Percentiles rank a stretch among this genome's conserved stretches.
phyloP scores from a whole-genome alignment of 2,329 filamentous ascomycete species.

The Stemphylium vesicarium region DNA sequence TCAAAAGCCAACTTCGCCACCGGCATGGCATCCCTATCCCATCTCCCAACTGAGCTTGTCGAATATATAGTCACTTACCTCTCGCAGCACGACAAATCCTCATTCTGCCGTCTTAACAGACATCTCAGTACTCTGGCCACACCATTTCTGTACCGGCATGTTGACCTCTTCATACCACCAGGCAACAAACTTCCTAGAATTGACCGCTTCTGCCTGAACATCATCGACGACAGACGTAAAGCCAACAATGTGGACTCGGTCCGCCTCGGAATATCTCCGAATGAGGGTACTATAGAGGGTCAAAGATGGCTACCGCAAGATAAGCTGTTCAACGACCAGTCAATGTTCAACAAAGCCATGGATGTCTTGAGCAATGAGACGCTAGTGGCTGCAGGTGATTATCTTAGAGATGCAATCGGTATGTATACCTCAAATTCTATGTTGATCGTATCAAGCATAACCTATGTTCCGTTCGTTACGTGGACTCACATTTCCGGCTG shows the following conservation, averaged over 20 bases:
- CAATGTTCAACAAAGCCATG: conserved; percentile 20
- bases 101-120: conserved; percentile 21
- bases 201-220: conserved; percentile 32
- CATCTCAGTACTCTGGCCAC: conserved; percentile 17
- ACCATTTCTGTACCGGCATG: conserved; percentile 32
- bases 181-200: conserved; percentile 30
- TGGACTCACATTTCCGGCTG: no score
- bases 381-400: conserved; percentile 21
- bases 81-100: conserved; percentile 24
- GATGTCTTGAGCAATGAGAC: conserved; percentile 18
- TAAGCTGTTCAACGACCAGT: conserved; percentile 18
- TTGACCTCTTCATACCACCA: conserved; percentile 28
- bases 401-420: conserved; percentile 25
- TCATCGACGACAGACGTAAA: conserved; percentile 21
- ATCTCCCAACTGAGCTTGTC: conserved; percentile 33
- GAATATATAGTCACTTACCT: conserved; percentile 30
- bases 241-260: conserved; percentile 29
- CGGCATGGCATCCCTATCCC: conserved; percentile 27
- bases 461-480: not conserved
- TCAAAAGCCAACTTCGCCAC: not conserved
- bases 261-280: conserved; percentile 25
- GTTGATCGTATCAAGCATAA: not conserved
- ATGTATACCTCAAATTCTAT: not conserved
- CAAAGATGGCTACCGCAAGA: conserved; percentile 27
- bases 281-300: conserved; percentile 16